Conservation (phyloP, 1,139 yeast genomes). For the Arxiozyma slooffiae region DNA sequence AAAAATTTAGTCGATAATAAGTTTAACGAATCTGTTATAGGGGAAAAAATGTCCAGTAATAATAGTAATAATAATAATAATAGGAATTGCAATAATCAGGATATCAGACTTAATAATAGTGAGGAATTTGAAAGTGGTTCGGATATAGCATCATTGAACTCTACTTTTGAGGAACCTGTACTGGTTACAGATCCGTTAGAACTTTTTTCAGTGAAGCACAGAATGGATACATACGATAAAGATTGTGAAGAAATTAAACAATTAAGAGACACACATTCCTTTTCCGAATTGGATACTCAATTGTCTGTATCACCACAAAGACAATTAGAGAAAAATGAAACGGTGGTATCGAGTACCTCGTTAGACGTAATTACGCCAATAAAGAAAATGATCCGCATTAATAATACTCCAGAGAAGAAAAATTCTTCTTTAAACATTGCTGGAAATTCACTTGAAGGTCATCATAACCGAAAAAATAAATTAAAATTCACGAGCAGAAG, state of each 20-base stretch:
- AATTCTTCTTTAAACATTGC: background rate
- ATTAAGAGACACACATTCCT: background rate
- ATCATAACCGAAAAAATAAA: background rate
- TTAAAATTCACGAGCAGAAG: background rate
- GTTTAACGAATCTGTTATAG: background rate
- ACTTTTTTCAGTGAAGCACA: background rate
- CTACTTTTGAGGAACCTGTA: conserved; percentile 1
- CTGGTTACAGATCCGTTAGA: conserved; percentile 2
- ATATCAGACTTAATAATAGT: background rate
- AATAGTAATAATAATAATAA: no score
- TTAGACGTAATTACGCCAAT: conserved; percentile 18
- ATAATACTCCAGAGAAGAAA: conserved; percentile 13
- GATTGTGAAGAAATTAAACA: background rate
- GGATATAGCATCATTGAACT: background rate
- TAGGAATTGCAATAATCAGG: no score
- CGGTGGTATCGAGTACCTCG: conserved; percentile 6
- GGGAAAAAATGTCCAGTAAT: background rate
- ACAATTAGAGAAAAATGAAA: background rate
- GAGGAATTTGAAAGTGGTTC: background rate
- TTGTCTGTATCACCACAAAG: background rate
- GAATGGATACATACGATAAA: background rate
- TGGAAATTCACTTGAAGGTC: background rate
- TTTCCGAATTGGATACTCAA: background rate
- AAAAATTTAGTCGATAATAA: no score
- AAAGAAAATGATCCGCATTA: conserved; percentile 16